Percentiles rank a stretch among this genome's conserved stretches.
Evolutionary conservation across 2,329 filamentous ascomycete species (phyloP).

Genomic region (Zymoseptoria brevis): DNA sequence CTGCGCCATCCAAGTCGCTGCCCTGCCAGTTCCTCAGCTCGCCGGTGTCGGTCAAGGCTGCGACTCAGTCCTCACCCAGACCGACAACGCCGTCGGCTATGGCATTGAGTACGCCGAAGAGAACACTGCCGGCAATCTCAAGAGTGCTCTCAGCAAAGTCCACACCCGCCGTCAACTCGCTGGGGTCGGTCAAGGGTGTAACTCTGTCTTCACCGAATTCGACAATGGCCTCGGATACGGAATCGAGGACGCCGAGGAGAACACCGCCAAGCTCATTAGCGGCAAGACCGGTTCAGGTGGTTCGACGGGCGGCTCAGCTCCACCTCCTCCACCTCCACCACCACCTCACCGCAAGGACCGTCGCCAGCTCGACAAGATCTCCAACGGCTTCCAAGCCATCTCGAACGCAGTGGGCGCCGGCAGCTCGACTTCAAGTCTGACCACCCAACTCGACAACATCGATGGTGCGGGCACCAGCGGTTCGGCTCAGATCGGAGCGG

Average conservation of each 20-base stretch:
- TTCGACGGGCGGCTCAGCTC: neutral
- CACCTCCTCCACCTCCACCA: neutral
- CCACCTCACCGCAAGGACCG: neutral
- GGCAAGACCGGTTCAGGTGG: neutral
- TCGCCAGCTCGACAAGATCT: conserved; percentile 22
- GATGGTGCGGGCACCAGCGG: conserved; percentile 13
- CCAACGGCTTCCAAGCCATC: conserved; percentile 13
- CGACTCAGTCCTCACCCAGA: conserved; percentile 14
- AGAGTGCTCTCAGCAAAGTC: neutral
- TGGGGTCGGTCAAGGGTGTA: conserved; percentile 17
- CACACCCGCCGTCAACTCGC: conserved; percentile 16
- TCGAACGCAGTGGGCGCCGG: conserved; percentile 9
- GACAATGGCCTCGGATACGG: conserved; percentile 21
- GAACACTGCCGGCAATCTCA: conserved; percentile 9
- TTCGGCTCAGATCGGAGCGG: conserved; percentile 12
- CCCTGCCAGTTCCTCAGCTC: conserved; percentile 17
- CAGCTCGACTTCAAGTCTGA: conserved; percentile 2
- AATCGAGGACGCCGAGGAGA: conserved; percentile 19
- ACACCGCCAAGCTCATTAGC: conserved; percentile 11
- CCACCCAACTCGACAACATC: conserved; percentile 6
- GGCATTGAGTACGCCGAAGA: conserved; percentile 16
- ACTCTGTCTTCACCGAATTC: conserved; percentile 16
- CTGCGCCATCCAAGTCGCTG: conserved; percentile 4
- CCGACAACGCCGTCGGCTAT: conserved; percentile 19
- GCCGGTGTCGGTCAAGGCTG: conserved; percentile 19